Evolutionary conservation across 768 basidiomycete species (phyloP).

Genomic region (Xerocomus spinulosus): DNA sequence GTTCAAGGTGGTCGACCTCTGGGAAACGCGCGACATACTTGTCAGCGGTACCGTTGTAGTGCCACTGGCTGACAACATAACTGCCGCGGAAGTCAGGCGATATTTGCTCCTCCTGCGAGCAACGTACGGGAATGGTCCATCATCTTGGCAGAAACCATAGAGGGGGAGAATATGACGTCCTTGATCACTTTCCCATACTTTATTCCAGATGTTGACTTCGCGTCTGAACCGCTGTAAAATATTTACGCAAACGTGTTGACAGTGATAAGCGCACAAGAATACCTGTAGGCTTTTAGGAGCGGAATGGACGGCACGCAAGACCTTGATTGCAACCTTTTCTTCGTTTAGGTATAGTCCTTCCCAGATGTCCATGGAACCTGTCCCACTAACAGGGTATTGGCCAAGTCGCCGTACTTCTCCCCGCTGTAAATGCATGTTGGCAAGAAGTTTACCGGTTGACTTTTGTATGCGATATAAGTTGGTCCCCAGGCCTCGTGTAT

Average conservation of each 20-base stretch:
- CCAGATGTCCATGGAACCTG: constrained; percentile 50
- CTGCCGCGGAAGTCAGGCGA: constrained; percentile 24
- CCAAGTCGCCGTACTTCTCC: constrained; percentile 51
- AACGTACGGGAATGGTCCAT: constrained; percentile 52
- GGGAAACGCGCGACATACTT: constrained; percentile 43
- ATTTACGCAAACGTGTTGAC: constrained; percentile 2
- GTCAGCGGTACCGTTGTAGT: constrained; percentile 46
- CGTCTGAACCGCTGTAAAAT: constrained; percentile 43
- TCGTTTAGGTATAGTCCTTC: constrained; percentile 51
- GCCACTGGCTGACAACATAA: constrained; percentile 59
- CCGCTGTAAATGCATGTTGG: constrained; percentile 45
- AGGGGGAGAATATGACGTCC: constrained; percentile 53
- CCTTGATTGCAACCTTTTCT: constrained; percentile 56
- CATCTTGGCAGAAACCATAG: constrained; percentile 52
- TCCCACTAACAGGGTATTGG: constrained; percentile 47
- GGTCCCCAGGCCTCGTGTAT: constrained; percentile 41
- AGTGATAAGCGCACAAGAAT: constrained; percentile 3
- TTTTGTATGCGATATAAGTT: constrained; percentile 51
- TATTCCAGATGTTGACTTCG: constrained; percentile 52
- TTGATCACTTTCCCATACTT: constrained; percentile 48
- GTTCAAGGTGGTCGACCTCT: constrained; percentile 37
- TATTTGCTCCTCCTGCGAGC: background rate
- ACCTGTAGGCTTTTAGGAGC: constrained; percentile 43
- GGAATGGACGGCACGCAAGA: constrained; percentile 47
- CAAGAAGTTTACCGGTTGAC: constrained; percentile 43